Evolutionary conservation across 441 rosid species (phyloP).

Genomic region (Erodium texanum): DNA sequence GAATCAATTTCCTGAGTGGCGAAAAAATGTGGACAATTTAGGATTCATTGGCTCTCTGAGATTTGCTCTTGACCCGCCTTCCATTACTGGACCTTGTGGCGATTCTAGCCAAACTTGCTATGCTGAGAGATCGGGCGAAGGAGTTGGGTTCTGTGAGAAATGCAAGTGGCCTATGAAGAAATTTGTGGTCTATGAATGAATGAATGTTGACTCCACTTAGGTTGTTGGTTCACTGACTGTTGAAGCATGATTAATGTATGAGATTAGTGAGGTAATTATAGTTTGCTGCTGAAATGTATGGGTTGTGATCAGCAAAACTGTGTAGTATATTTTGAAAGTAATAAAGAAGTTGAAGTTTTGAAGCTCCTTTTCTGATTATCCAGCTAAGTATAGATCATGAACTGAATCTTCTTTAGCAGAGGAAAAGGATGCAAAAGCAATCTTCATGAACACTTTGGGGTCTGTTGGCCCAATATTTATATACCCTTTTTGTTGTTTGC

Average conservation of each 20-base stretch:
- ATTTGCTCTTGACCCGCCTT: constrained; percentile 26
- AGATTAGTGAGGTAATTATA: background rate
- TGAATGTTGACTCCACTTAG: background rate
- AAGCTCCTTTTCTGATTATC: too few relatives aligned
- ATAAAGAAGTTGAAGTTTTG: background rate
- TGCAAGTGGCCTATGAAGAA: constrained; percentile 55
- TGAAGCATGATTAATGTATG: background rate
- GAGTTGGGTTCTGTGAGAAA: constrained; percentile 36
- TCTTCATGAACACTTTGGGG: background rate
- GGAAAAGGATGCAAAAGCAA: background rate
- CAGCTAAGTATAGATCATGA: too few relatives aligned
- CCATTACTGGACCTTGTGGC: constrained; percentile 31
- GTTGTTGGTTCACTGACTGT: background rate
- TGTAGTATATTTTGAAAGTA: background rate
- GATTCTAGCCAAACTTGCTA: constrained; percentile 36
- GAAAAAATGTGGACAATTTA: constrained; percentile 27
- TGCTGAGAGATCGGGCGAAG: constrained; percentile 27
- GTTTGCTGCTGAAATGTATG: background rate
- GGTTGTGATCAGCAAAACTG: background rate
- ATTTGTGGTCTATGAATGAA: constrained; percentile 40
- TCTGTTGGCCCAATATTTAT: too few relatives aligned
- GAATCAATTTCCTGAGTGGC: too few relatives aligned
- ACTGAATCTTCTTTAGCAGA: background rate
- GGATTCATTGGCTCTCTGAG: constrained; percentile 46
- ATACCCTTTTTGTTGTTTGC: too few relatives aligned